Percentiles rank a stretch among this genome's conserved stretches.
Conservation (phyloP, 495 filamentous ascomycete species). For the Penicillium cataractarum region DNA sequence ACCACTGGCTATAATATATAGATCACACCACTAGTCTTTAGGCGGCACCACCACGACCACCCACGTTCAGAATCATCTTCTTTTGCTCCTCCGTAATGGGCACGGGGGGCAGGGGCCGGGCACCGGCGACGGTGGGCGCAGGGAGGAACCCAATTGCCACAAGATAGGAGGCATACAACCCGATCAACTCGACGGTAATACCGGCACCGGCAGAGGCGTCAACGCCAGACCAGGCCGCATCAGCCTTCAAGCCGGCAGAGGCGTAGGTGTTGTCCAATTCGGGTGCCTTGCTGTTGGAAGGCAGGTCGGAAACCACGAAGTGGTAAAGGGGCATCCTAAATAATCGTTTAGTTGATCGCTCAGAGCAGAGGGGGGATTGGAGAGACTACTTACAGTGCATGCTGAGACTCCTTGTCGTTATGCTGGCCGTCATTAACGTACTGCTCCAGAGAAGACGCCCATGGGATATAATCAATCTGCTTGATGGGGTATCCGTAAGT, state of each 20-base stretch:
- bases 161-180: constrained; percentile 74
- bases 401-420: constrained; percentile 62
- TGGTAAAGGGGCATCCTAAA: constrained; percentile 79
- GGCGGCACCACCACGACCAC: constrained; percentile 50
- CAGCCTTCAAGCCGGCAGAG: constrained; percentile 59
- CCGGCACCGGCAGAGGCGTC: constrained; percentile 65
- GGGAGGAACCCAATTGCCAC: constrained; percentile 71
- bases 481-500: constrained; percentile 77
- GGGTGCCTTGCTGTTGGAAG: constrained; percentile 74
- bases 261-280: constrained; percentile 81
- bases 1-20: background rate
- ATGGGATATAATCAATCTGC: constrained; percentile 64
- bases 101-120: constrained; percentile 48
- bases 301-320: constrained; percentile 80
- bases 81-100: constrained; percentile 55
- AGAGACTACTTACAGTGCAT: constrained; percentile 57
- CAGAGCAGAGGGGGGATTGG: background rate
- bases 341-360: background rate
- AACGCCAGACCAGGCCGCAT: constrained; percentile 64
- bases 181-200: constrained; percentile 70
- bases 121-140: constrained; percentile 52
- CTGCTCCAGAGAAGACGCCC: constrained; percentile 56
- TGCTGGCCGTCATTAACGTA: constrained; percentile 65
- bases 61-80: constrained; percentile 50
- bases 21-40: constrained; percentile 15